These are phyloP conservation scores for Pseudogymnoascus sp. DNA, from an alignment of 2,329 filamentous ascomycete species.

Conservation along the genomic window DNA sequence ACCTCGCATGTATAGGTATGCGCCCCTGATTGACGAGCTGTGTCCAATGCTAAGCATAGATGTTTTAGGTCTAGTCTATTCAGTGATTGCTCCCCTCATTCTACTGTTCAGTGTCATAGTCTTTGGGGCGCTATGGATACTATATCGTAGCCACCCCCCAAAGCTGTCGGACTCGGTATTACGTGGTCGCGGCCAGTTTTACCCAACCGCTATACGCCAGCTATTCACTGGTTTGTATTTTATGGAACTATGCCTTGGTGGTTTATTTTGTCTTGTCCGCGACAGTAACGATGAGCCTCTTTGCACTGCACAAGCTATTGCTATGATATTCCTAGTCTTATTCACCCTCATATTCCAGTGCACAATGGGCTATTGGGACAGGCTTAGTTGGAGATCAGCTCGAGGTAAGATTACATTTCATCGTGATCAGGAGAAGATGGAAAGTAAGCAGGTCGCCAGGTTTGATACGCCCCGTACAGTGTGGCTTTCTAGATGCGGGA, in stretches of 20 bases:
- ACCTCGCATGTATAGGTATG: constrained; percentile 15
- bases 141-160: constrained; percentile 28
- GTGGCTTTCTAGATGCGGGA: background rate
- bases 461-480: background rate
- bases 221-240: constrained; percentile 22
- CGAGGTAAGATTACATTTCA: background rate
- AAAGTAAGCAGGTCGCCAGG: background rate
- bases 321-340: constrained; percentile 19
- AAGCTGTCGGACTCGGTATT: background rate
- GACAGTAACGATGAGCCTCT: constrained; percentile 15
- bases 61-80: constrained; percentile 61
- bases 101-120: constrained; percentile 84
- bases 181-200: constrained; percentile 61
- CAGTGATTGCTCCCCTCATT: constrained; percentile 76
- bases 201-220: constrained; percentile 19
- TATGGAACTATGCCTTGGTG: constrained; percentile 20
- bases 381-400: background rate
- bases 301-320: constrained; percentile 19
- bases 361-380: background rate
- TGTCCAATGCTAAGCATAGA: constrained; percentile 12
- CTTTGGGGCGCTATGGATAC: constrained; percentile 80
- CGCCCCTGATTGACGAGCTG: constrained; percentile 8
- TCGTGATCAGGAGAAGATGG: constrained; percentile 35
- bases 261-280: constrained; percentile 21
- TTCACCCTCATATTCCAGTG: constrained; percentile 21